Base-by-base conservation (phyloP, 2,329 filamentous ascomycete species). In the Ambrosiella beaveri region DNA sequence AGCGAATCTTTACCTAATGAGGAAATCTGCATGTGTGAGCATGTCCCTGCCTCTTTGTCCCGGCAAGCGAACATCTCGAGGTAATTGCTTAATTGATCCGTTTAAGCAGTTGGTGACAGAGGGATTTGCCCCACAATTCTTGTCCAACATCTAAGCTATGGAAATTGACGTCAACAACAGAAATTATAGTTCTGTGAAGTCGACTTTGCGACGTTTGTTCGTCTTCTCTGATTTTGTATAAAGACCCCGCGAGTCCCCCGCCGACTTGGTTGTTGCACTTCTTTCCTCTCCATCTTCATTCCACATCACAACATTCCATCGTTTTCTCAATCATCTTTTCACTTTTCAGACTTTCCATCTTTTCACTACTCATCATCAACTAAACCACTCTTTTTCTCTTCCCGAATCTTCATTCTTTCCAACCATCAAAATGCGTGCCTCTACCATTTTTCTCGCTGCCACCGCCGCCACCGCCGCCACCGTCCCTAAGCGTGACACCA, bases 401-500 rank as follows among this genome's bases (percentile, higher is more conserved):
- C n/a, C 56, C 37, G 11, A 13, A 36, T 27, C 38, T 6, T 50
- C n/a, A 35, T 50, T 40, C 11, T 41, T 15, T 4, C 40, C n/a
- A 27, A 9, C 39, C 12, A 45, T 56, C 53, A 54, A 15, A 27
- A 59, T 60, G 58, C 50, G 52, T 41, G 37, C 53, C 40, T 54
- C 53, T n/a, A 37, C 41, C 11, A 40, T 51, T 11, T 19, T 52
- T 11, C n/a, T 60, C 38, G 56, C 53, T 50, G 52, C 57, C 13
- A 15, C 58, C 19, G 37, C 51, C 17, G 56, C 57, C 37, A 45
- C 50, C 27, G 56, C 56, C 39, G 54, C 40, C 19, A 59, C 61
- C 35, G 59, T 62, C 51, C 64, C 64, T 40, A 65, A 65, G 62
- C 66, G 68, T 15, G 50, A 54, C 19, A 38, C 37, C 35, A 36